Conservation (phyloP, 75 land plant species). For the Sequoia sempervirens region DNA sequence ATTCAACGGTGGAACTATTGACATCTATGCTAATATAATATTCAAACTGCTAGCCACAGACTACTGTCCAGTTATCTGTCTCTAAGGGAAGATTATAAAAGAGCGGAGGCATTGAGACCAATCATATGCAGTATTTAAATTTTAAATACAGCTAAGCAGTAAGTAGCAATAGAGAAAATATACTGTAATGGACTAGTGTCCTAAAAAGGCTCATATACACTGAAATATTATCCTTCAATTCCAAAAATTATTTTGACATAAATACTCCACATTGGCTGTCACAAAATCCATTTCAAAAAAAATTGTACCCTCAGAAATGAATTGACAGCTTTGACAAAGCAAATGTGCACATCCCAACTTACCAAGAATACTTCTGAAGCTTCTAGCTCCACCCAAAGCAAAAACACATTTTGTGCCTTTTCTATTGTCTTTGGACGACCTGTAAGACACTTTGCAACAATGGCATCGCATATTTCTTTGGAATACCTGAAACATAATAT, state of each 20-base stretch:
- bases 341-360: neutral
- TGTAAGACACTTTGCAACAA: constrained; percentile 45
- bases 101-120: neutral
- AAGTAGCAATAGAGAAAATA: neutral
- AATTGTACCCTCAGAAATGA: neutral
- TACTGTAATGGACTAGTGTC: neutral
- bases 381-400: constrained; percentile 54
- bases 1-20: neutral
- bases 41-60: neutral
- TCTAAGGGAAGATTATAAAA: neutral
- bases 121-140: neutral
- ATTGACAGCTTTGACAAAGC: neutral
- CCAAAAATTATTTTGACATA: neutral
- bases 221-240: neutral
- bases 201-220: neutral
- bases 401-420: constrained; percentile 44
- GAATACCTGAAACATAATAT: constrained; percentile 27
- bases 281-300: neutral
- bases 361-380: constrained; percentile 47
- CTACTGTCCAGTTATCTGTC: neutral
- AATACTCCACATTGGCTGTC: neutral
- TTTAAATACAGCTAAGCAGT: neutral
- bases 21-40: neutral
- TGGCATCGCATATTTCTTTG: constrained; percentile 39
- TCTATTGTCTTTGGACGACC: constrained; percentile 53